Percentiles rank a stretch among this genome's conserved stretches.
Conservation (phyloP, 176 grass and related monocot genomes). For the Oryza nivara region DNA sequence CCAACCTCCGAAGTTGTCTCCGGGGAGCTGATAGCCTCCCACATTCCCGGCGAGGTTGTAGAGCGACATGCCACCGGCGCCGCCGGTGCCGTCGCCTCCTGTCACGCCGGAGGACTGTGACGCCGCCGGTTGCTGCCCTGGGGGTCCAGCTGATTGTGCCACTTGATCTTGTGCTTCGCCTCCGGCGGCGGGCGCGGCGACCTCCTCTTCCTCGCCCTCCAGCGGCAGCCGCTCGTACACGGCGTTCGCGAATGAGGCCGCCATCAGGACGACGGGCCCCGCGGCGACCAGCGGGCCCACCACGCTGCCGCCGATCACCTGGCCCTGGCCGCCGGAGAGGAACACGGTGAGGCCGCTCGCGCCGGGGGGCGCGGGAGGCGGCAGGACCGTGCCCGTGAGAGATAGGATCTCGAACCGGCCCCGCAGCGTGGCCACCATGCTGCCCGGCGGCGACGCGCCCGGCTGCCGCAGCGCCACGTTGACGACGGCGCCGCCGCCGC, state of each 20-base stretch:
- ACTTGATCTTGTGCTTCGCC: conserved; percentile 49
- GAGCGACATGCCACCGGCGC: conserved; percentile 69
- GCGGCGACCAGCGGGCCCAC: conserved; percentile 74
- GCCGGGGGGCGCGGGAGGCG: conserved; percentile 77
- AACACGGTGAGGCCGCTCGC: conserved; percentile 85
- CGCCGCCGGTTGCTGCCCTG: conserved; percentile 67
- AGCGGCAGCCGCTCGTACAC: conserved; percentile 92
- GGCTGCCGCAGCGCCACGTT: conserved; percentile 87
- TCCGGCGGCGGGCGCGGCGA: conserved; percentile 24
- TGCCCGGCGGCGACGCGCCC: conserved; percentile 74
- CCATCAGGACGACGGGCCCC: conserved; percentile 90
- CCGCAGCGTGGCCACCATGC: conserved; percentile 85
- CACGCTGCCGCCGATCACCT: conserved; percentile 92
- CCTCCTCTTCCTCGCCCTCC: conserved; percentile 71
- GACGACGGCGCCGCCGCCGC: conserved; percentile 74
- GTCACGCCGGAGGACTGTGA: conserved; percentile 84
- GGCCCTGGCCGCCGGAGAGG: conserved; percentile 81
- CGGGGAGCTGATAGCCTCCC: conserved; percentile 71
- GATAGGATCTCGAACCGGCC: conserved; percentile 96
- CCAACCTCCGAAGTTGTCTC: conserved; percentile 71
- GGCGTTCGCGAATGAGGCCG: conserved; percentile 83
- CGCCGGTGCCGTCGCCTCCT: conserved; percentile 56
- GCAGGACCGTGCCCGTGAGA: conserved; percentile 85
- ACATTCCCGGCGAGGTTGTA: conserved; percentile 84
- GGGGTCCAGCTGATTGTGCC: conserved; percentile 37